Evolutionary conservation across 2,329 filamentous ascomycete genomes (phyloP), one percentile per base, ranked within the genome.

Genomic region (Diaporthe sp.): DNA sequence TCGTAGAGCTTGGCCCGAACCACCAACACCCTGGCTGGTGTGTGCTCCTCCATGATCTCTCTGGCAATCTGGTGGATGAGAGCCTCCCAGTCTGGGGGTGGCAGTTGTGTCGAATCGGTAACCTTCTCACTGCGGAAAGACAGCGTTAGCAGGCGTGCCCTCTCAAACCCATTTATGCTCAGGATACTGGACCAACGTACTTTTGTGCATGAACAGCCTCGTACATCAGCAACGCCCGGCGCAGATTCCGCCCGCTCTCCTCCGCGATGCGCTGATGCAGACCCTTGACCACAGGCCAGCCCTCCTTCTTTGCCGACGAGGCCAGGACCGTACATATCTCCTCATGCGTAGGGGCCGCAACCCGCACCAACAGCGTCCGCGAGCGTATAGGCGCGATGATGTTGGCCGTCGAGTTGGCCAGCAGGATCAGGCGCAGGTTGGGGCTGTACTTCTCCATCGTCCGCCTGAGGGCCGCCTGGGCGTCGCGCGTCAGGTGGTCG

Each of bases 381-480:
- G 94, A 97, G 77, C 96, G 91, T 82, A 99, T 99, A 0, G 97
- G 97, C n/a, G 97, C 96, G 83, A 99, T 99, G 80, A 99, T 99
- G 81, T 98, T 98, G 77, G 96, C 96, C 30, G 97, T 99, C 78
- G 94, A 97, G 83, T 98, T 98, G 66, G 97, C 97, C 75, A 99
- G 86, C 75, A 99, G 86, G 66, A 99, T 98, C 79, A 99, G 85
- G 30, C 97, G 90, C 81, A 99, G 81, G 83, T 99, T 99, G 19
- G 96, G 96, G 80, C 94, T 97, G 88, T 99, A 99, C 85, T 99
- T 99, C 86, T 99, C 97, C 97, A 99, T 99, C 0, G 97, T 99
- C 77, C 97, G 89, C 83, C 97, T 91, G 81, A 99, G 86, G 42
- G 97, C 97, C 0, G 97, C 97, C 85, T 99, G 97, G 4, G 97